A percentile compares a stretch with the other conserved stretches of the same genome.
phyloP scores from a whole-genome alignment of 176 grass and related monocot genomes.

The Calamus simplicifolius region DNA sequence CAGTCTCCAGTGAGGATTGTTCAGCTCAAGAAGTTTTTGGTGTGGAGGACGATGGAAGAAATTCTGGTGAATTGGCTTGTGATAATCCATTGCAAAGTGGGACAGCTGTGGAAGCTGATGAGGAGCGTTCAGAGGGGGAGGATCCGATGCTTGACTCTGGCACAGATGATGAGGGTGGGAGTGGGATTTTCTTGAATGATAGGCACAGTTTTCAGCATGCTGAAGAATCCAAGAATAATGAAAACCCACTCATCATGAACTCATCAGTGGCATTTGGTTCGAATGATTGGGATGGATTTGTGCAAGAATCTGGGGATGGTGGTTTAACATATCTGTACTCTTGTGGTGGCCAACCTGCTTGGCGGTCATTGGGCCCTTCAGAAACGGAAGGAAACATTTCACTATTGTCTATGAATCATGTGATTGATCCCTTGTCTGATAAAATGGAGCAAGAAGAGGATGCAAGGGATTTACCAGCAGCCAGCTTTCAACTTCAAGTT shows the following conservation, averaged over 20 bases:
- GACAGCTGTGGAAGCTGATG: not conserved
- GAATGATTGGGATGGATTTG: constrained; percentile 37
- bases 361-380: not conserved
- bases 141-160: constrained; percentile 25
- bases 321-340: constrained; percentile 9
- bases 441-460: not conserved
- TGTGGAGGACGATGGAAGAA: too few relatives aligned
- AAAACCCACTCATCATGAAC: constrained; percentile 33
- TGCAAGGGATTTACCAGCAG: constrained; percentile 3
- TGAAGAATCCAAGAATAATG: not conserved
- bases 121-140: constrained; percentile 16
- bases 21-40: too few relatives aligned
- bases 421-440: not conserved
- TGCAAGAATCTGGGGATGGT: constrained; percentile 25
- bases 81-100: too few relatives aligned
- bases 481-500: not conserved
- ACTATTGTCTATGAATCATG: constrained; percentile 11
- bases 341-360: constrained; percentile 12
- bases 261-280: constrained; percentile 35
- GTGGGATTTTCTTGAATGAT: not conserved
- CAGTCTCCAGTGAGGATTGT: too few relatives aligned
- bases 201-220: constrained; percentile 1
- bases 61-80: too few relatives aligned
- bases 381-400: constrained; percentile 1
- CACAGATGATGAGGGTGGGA: constrained; percentile 1